phyloP scores from a whole-genome alignment of 148 eudicot species.

The Diospyros lotus region DNA sequence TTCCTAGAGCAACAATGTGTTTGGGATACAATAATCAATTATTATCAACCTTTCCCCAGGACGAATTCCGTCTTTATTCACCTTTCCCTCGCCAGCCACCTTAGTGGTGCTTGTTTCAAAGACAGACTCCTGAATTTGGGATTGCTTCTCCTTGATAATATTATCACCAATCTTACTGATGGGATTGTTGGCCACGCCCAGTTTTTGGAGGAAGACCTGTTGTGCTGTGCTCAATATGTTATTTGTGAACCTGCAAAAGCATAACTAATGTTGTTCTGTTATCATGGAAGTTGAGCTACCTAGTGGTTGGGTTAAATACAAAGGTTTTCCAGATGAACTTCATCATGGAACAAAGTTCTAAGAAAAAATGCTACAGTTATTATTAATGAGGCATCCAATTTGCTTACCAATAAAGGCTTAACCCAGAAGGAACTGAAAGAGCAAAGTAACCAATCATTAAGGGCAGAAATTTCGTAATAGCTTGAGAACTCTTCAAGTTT shows the following conservation, averaged over 20 bases:
- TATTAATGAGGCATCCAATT: neutral
- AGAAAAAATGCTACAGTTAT: neutral
- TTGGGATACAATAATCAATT: neutral
- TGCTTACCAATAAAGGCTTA: slow-evolving; percentile 88
- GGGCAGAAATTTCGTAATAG: slow-evolving; percentile 73
- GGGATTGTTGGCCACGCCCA: slow-evolving; percentile 74
- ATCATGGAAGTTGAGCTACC: neutral
- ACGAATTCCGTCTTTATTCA: slow-evolving; percentile 49
- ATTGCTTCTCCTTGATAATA: slow-evolving; percentile 37
- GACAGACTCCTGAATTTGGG: slow-evolving; percentile 27
- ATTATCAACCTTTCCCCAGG: slow-evolving; percentile 77
- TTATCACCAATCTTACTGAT: slow-evolving; percentile 41
- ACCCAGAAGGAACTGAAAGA: slow-evolving; percentile 95
- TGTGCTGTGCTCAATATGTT: slow-evolving; percentile 88
- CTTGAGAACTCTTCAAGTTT: slow-evolving; percentile 72
- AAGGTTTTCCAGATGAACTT: neutral
- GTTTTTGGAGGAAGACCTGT: slow-evolving; percentile 86
- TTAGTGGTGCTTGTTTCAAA: slow-evolving; percentile 29
- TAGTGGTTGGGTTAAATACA: neutral
- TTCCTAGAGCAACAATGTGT: neutral
- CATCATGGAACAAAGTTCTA: neutral
- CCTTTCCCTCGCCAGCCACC: slow-evolving; percentile 28
- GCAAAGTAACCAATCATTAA: slow-evolving; percentile 93
- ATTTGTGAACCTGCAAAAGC: slow-evolving; percentile 74
- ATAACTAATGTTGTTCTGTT: neutral